Base-by-base conservation (phyloP, 225 moss, liverwort and hornwort genomes). In the Bryoerythrophyllum caledonicum region DNA sequence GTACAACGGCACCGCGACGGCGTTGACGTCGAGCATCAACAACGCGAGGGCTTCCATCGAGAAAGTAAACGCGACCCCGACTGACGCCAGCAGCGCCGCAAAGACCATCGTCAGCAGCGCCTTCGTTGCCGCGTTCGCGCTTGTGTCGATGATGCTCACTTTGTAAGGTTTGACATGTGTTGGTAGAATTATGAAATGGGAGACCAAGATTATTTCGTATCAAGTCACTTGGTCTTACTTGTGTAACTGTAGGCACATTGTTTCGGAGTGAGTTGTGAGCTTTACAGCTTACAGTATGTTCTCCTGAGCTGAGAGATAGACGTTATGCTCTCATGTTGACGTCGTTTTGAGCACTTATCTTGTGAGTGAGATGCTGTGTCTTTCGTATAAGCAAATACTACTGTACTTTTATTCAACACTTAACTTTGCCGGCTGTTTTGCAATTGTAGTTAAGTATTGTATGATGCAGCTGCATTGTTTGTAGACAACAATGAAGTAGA, bases 1-100 rank as follows among this genome's bases (percentile, higher is more conserved):
- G 0, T 87, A 68, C 73, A 77, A 78, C 17, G 85, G 85, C 23
- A 79, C 87, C 15, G 79, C 78, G 6, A 6, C 46, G 17, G 85
- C 70, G 10, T 63, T 85, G 64, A 80, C 79, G 6, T 7, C 82
- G 0, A 82, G 78, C 60, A 79, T 83, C 44, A 71, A 79, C 28
- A 26, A 65, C 1, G 79, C 79, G 23, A 79, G 3, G 48, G 60
- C 75, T 0, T 71, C 66, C 4, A 60, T 79, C 41, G 28, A 2
- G 0, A n/a, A n/a, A n/a, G n/a, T n/a, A n/a, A n/a, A n/a, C n/a
- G 43, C 15, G 10, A 65, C 70, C 7, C 75, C 79, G 13, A 83
- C 79, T 1, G 37, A 7, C 0, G 11, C 0, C 10, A 74, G 12
- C 26, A 32, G 30, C 16, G 78, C 70, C 20, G 30, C 73, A 4